Base-by-base conservation (phyloP, 2,329 filamentous ascomycete genomes). In the Metarhizium anisopliae region DNA sequence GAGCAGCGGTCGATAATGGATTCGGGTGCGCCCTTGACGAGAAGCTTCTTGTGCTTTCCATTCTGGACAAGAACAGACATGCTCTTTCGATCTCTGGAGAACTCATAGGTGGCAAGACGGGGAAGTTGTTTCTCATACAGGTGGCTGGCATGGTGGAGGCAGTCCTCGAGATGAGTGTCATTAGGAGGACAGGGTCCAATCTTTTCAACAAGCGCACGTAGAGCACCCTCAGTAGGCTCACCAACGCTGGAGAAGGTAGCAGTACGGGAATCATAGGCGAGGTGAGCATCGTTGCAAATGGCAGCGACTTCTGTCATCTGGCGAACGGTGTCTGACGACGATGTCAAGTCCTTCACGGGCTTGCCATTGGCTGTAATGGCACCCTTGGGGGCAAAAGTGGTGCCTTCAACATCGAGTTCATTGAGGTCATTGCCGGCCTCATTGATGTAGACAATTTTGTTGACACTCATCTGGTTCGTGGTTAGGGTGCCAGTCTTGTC, bases 381-480 rank as follows among this genome's bases (percentile, higher is more conserved):
- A 52, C 93, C 94, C 62, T 85, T 83, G 6, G 93, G 94, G 38
- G 90, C 82, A 68, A 96, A 97, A 50, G 90, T 97, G 1, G 91
- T 96, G 49, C 94, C 94, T 69, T 95, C 87, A 35, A 99, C 87
- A 59, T 94, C 86, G 51, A 96, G 80, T 69, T 96, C 92, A 64
- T 92, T 89, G 29, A 97, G 77, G 57, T 83, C 86, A 54, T 76
- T 82, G 51, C 90, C 92, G 58, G 81, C 72, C 62, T 88, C 84
- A 64, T 83, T 86, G 62, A 99, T 79, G 68, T 92, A 90, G 51
- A 96, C 89, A 55, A 97, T 75, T 74, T 93, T 95, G 77, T 86
- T 94, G 56, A 96, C 94, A 68, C 94, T 97, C 94, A 99, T 99
- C 74, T 97, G 92, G 75, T 99, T 99, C 45, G 94, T 99, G 11